Percentiles rank a stretch among this genome's conserved stretches.
Conservation (phyloP, 2,329 filamentous ascomycete species). For the Aspergillus ustus region DNA sequence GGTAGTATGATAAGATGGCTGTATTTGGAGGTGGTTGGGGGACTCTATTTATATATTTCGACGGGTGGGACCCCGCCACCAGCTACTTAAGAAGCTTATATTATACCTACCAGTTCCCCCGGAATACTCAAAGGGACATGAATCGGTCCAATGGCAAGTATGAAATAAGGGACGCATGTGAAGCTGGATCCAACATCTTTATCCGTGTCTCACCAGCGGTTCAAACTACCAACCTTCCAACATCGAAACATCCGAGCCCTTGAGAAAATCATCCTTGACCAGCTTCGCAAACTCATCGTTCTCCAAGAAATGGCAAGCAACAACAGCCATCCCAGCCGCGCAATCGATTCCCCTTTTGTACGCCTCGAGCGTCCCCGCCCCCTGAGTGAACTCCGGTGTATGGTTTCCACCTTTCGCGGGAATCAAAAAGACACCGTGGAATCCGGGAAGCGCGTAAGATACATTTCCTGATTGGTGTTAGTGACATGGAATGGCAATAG, state of each 20-base stretch:
- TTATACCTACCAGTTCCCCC: too few relatives aligned
- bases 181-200: too few relatives aligned
- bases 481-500: neutral
- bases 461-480: slow-evolving; percentile 43
- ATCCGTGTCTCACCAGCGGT: too few relatives aligned
- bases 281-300: slow-evolving; percentile 34
- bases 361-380: slow-evolving; percentile 55
- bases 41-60: too few relatives aligned
- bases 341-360: slow-evolving; percentile 48
- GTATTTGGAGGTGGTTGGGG: too few relatives aligned
- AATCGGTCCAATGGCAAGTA: too few relatives aligned
- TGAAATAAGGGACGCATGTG: too few relatives aligned
- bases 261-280: slow-evolving; percentile 32
- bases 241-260: neutral
- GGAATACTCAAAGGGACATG: too few relatives aligned
- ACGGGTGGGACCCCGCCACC: too few relatives aligned
- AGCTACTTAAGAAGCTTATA: too few relatives aligned
- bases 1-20: too few relatives aligned
- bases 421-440: slow-evolving; percentile 48
- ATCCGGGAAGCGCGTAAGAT: slow-evolving; percentile 50
- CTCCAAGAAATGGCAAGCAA: slow-evolving; percentile 34
- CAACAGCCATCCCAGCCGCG: slow-evolving; percentile 37
- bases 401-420: slow-evolving; percentile 56
- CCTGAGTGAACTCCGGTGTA: slow-evolving; percentile 57
- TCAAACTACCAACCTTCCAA: neutral